Evolutionary conservation across 2,329 filamentous ascomycete genomes (phyloP).

Genomic region (Cladosporium oxysporum): DNA sequence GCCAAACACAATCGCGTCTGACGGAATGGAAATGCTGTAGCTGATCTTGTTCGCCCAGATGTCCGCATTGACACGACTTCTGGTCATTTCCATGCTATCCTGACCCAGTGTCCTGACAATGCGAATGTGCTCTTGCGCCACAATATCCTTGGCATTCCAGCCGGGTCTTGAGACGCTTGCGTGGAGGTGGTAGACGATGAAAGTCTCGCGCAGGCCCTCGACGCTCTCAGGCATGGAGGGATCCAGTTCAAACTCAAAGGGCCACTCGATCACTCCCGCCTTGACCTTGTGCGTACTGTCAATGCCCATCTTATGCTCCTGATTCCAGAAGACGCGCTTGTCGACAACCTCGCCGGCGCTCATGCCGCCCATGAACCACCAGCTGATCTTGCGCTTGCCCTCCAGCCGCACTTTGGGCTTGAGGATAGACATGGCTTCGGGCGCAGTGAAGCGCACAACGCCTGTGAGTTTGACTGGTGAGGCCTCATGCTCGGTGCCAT

Average conservation of each 20-base stretch:
- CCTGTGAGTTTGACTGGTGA: constrained; percentile 48
- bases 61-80: constrained; percentile 70
- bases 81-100: constrained; percentile 69
- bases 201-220: constrained; percentile 83
- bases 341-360: constrained; percentile 44
- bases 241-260: constrained; percentile 51
- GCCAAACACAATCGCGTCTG: constrained; percentile 92
- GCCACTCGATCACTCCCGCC: constrained; percentile 52
- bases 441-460: constrained; percentile 48
- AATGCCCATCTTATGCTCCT: constrained; percentile 48
- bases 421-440: constrained; percentile 50
- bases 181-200: constrained; percentile 87
- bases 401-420: constrained; percentile 50
- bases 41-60: constrained; percentile 98
- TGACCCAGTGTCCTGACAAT: constrained; percentile 51
- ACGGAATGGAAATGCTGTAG: constrained; percentile 90
- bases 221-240: constrained; percentile 73
- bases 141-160: constrained; percentile 84
- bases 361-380: constrained; percentile 41
- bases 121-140: constrained; percentile 67
- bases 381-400: constrained; percentile 50
- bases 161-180: constrained; percentile 78
- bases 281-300: constrained; percentile 53
- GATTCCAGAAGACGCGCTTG: constrained; percentile 50
- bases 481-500: constrained; percentile 50